Conservation (phyloP, 2,329 filamentous ascomycete genomes). For the Arthrobotrys musiformis region DNA sequence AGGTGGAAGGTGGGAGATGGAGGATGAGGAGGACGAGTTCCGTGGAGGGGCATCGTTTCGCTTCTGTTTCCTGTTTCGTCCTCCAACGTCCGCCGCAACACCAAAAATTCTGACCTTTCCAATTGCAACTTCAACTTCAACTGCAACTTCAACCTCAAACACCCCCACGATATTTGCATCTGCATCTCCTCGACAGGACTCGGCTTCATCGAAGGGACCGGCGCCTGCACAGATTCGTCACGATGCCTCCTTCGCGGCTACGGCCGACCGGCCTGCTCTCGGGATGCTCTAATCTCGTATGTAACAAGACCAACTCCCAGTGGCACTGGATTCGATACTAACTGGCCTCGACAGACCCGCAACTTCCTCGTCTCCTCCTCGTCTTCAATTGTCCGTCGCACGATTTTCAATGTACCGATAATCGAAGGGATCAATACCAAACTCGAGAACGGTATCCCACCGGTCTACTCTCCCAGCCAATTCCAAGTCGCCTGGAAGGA, state of each 20-base stretch:
- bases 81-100: constrained; percentile 38
- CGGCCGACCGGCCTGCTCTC: constrained; percentile 37
- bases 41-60: constrained; percentile 4
- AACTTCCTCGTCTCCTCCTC: constrained; percentile 5
- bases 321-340: not conserved
- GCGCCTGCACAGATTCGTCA: not conserved
- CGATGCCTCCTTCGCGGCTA: constrained; percentile 49
- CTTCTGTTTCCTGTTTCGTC: constrained; percentile 15
- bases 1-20: not conserved
- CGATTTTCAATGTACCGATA: constrained; percentile 5
- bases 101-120: constrained; percentile 43
- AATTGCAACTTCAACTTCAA: constrained; percentile 4
- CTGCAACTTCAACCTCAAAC: not conserved
- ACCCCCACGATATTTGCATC: not conserved
- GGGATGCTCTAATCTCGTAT: constrained; percentile 34
- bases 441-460: constrained; percentile 70
- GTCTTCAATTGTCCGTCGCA: not conserved
- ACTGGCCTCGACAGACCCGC: constrained; percentile 12
- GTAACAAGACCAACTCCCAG: not conserved
- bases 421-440: not conserved
- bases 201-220: constrained; percentile 4
- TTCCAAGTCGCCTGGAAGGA: constrained; percentile 83
- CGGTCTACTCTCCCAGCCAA: constrained; percentile 75
- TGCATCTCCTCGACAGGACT: not conserved
- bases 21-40: not conserved